A percentile compares a stretch with the other conserved stretches of the same genome.
phyloP scores from a whole-genome alignment of 2,329 filamentous ascomycete species.

The Hypoxylon sp. region DNA sequence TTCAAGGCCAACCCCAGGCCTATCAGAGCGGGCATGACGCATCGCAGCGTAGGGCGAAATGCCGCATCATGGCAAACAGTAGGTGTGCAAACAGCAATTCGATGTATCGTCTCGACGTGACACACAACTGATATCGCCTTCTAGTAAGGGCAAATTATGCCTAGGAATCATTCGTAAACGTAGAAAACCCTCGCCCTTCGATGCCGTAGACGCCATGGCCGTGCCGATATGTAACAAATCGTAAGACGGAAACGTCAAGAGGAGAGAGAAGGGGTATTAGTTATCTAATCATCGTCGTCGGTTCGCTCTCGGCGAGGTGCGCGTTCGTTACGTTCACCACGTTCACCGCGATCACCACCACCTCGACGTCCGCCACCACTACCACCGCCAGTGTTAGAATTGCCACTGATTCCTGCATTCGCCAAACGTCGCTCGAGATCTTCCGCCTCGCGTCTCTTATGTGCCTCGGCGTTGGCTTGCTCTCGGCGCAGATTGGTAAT shows the following conservation, averaged over 20 bases:
- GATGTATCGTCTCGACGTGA: not conserved
- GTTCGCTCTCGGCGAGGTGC: conserved; percentile 62
- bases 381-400: conserved; percentile 54
- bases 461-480: conserved; percentile 82
- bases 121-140: not conserved
- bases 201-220: conserved; percentile 49
- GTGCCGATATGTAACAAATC: conserved; percentile 45
- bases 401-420: conserved; percentile 57
- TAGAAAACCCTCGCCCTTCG: conserved; percentile 46
- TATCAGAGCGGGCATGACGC: conserved; percentile 1
- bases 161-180: conserved; percentile 26
- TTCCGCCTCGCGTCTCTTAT: conserved; percentile 82
- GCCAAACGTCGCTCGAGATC: conserved; percentile 78
- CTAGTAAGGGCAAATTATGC: not conserved
- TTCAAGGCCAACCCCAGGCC: conserved; percentile 7
- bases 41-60: conserved; percentile 3
- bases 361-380: conserved; percentile 49
- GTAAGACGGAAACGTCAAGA: conserved; percentile 46
- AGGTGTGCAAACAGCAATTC: not conserved
- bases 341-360: conserved; percentile 44
- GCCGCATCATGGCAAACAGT: not conserved
- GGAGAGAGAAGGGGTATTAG: conserved; percentile 25
- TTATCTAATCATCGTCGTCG: conserved; percentile 69
- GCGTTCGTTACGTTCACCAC: conserved; percentile 52
- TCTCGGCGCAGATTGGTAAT: conserved; percentile 83